These are phyloP conservation scores for Bidens hawaiensis DNA, from an alignment of 140 eudicot species.

Conservation along the genomic window DNA sequence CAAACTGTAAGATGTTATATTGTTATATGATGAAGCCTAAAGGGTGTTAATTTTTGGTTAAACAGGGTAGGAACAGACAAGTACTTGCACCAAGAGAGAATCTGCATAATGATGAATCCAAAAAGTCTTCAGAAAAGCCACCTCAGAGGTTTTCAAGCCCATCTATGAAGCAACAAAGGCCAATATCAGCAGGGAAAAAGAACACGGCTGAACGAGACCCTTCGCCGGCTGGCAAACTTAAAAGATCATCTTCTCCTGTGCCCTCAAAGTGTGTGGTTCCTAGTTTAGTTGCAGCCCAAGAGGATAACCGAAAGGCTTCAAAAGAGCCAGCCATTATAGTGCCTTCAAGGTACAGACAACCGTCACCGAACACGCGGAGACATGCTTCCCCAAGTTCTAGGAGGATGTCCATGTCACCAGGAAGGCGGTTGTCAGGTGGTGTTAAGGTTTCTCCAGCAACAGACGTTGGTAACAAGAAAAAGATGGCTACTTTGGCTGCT, in stretches of 20 bases:
- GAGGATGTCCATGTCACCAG: conserved; percentile 94
- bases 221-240: conserved; percentile 66
- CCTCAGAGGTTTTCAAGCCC: conserved; percentile 81
- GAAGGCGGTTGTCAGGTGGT: conserved; percentile 79
- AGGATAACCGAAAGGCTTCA: conserved; percentile 60
- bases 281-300: conserved; percentile 75
- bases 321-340: conserved; percentile 79
- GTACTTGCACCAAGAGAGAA: conserved; percentile 53
- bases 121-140: conserved; percentile 34
- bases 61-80: conserved; percentile 40
- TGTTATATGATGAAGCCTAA: not conserved
- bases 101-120: conserved; percentile 13
- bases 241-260: conserved; percentile 83
- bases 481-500: conserved; percentile 62
- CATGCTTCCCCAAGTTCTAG: conserved; percentile 63
- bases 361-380: conserved; percentile 69
- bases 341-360: conserved; percentile 97
- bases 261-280: conserved; percentile 96
- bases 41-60: not conserved
- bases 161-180: not conserved
- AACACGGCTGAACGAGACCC: conserved; percentile 67
- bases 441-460: conserved; percentile 56
- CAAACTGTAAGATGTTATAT: not conserved
- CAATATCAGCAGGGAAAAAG: conserved; percentile 54
- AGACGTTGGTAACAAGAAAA: conserved; percentile 73